Percentiles rank a stretch among this genome's conserved stretches.
Evolutionary conservation across 768 basidiomycete species (phyloP).

Genomic region (Boletus rufocinnamomeus): DNA sequence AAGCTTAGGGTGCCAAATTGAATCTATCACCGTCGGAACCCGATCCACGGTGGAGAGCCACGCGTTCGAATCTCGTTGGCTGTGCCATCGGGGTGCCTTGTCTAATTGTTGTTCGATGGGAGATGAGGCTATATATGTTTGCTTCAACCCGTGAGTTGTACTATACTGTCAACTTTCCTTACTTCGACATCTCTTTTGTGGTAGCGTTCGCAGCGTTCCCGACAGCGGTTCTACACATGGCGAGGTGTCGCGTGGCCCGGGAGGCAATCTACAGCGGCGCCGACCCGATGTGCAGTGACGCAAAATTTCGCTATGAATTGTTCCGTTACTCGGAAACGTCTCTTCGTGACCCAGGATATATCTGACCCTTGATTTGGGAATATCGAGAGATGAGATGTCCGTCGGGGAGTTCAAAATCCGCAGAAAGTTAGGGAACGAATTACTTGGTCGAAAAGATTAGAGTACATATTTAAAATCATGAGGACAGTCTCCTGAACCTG

Average conservation of each 20-base stretch:
- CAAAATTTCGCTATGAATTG: background rate
- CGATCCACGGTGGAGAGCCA: conserved; percentile 18
- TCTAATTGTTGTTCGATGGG: conserved; percentile 17
- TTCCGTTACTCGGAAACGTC: background rate
- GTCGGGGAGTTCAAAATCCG: background rate
- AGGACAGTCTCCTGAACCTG: background rate
- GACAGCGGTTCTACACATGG: background rate
- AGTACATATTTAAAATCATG: background rate
- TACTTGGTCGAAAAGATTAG: background rate
- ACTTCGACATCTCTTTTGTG: conserved; percentile 8
- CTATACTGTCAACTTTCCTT: conserved; percentile 10
- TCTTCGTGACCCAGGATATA: background rate
- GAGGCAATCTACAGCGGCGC: background rate
- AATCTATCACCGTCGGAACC: conserved; percentile 18
- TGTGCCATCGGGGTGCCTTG: conserved; percentile 22
- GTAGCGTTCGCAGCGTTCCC: background rate
- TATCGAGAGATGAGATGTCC: background rate
- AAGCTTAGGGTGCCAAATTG: conserved; percentile 16
- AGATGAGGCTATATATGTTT: conserved; percentile 17
- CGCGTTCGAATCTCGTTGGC: conserved; percentile 25
- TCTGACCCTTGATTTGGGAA: background rate
- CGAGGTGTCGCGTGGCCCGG: background rate
- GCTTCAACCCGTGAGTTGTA: conserved; percentile 10
- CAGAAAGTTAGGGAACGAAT: background rate
- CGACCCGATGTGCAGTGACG: background rate